Evolutionary conservation across 2,329 filamentous ascomycete genomes (phyloP), one percentile per base, ranked within the genome.

Genomic region (Lithohypha guttulata): DNA sequence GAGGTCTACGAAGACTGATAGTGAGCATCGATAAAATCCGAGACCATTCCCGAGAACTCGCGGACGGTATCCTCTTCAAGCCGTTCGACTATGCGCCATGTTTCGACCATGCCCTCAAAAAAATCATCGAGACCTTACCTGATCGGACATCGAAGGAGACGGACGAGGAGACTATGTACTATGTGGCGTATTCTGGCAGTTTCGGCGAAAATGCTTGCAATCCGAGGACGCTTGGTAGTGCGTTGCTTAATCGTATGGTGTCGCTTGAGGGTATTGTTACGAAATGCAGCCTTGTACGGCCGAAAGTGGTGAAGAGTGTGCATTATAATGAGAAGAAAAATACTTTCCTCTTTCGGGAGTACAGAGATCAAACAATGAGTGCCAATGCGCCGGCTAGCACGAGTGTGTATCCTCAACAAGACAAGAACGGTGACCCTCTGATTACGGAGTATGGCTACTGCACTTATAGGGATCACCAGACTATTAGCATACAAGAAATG

Each of bases 401-500:
- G 29, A 93, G 85, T 53, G 85, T 95, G 7, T 96, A 96, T 57
- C 89, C 89, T 4, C 85, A 87, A 49, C 83, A 94, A 56, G 89
- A 96, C 55, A 86, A 89, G 28, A 79, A 94, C 7, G 86, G 87
- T 45, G 94, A 96, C 56, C 82, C 89, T 2, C 71, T 98, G 14
- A 75, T 85, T 42, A 98, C 91, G 3, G 91, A 98, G 58, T 98
- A 96, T 59, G 91, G 91, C 17, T 89, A 93, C 64, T 93, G 81
- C 59, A 91, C 82, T 35, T 98, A 95, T 63, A 75, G 89, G 55
- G 91, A 98, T 59, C 91, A 98, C 58, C 91, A 98, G 61, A 94
- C 84, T 11, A 85, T 98, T 44, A 95, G 89, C 0, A 95, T 98
- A 50, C 91, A 98, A 63, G 91, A 98, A 66, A 98, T 98, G 91